Evolutionary conservation across 2,329 filamentous ascomycete genomes (phyloP).

Genomic region (Phyllosticta capitalensis): DNA sequence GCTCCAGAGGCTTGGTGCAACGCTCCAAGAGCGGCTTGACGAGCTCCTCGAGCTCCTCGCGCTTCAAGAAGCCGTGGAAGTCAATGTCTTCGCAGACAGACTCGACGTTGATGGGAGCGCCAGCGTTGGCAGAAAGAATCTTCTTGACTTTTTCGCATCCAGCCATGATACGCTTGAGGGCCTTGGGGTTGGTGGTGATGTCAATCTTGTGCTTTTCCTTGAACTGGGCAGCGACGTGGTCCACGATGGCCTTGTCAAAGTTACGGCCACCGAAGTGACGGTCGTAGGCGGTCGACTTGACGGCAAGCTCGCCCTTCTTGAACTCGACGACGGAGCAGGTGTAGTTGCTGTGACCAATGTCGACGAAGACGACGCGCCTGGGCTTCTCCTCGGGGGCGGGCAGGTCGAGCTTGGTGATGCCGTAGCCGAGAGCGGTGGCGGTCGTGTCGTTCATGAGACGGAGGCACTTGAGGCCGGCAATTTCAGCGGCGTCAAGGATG

Average conservation of each 20-base stretch:
- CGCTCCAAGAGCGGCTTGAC: conserved; percentile 74
- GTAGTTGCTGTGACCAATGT: conserved; percentile 95
- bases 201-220: conserved; percentile 97
- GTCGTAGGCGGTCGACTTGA: conserved; percentile 88
- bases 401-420: conserved; percentile 95
- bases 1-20: conserved; percentile 66
- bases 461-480: conserved; percentile 85
- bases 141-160: conserved; percentile 98
- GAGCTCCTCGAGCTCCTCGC: conserved; percentile 87
- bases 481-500: conserved; percentile 83
- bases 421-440: conserved; percentile 88
- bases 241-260: conserved; percentile 89
- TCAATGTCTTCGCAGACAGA: conserved; percentile 98
- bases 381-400: conserved; percentile 84
- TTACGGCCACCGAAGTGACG: conserved; percentile 95
- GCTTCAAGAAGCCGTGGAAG: conserved; percentile 78
- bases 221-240: conserved; percentile 94
- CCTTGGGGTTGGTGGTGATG: conserved; percentile 83
- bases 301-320: conserved; percentile 88
- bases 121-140: conserved; percentile 89
- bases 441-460: conserved; percentile 97
- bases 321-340: conserved; percentile 92
- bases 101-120: conserved; percentile 90
- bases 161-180: conserved; percentile 73
- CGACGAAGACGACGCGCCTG: conserved; percentile 79